Base-by-base conservation (phyloP, 1,139 yeast species). In the Yamadazyma diddensiae region DNA sequence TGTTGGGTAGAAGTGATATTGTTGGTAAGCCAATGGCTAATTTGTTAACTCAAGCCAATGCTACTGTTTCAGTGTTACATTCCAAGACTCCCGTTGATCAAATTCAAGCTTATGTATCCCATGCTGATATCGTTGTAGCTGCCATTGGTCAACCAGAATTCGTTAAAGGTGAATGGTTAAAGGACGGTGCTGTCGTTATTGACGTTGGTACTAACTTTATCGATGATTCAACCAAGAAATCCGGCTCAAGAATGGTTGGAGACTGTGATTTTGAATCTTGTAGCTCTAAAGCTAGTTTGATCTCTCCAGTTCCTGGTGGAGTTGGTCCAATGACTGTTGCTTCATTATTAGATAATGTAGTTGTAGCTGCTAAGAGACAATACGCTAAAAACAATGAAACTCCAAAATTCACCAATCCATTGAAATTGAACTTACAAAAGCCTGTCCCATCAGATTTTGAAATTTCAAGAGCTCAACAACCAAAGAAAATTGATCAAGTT, bases 311-410 rank as follows among this genome's bases (percentile, higher is more conserved):
- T 37, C 99, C 98, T 31, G 99, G 99, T 55, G 98, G 98, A 46
- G 98, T 92, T 39, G 98, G 98, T 33, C 99, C 98, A 50, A 92
- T 92, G 97, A 92, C 99, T 9, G 97, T 92, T 33, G 97, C 97
- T 31, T 86, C 88, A 84, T 75, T 92, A 38, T 77, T 90, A 59
- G 84, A 84, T 53, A 92, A 92, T 56, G 96, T 90, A 20, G 75
- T 85, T 26, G 65, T 73, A 39, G 87, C 97, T 28, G 97, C 97
- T 24, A 77, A 83, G 52, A 56, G 57, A 31, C 77, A 73, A 50
- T 63, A 65, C 41, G 46, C 50, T 13, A 57, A 65, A 36, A 64
- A 67, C 46, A 68, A 70, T 46, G 66, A 61, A 41, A 61, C 73
- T 34, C 76, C 80, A 21, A 62, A 62, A 34, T 74, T 77, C 54